Evolutionary conservation across 768 basidiomycete species (phyloP).

Genomic region (Hemileccinum impolitum): DNA sequence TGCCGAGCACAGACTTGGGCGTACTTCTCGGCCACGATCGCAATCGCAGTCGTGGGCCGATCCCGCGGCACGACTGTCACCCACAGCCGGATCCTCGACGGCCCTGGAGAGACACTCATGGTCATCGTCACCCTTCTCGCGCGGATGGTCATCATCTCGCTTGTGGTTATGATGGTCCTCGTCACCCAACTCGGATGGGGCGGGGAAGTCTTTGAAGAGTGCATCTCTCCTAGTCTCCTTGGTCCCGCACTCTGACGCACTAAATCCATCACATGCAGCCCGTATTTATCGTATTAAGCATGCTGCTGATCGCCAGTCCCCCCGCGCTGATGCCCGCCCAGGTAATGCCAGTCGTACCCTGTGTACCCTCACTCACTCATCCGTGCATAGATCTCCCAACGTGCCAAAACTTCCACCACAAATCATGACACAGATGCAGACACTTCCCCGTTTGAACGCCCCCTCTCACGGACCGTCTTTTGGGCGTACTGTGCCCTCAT

Average conservation of each 20-base stretch:
- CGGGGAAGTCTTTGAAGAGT: constrained; percentile 67
- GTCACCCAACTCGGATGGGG: constrained; percentile 48
- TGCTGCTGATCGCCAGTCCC: constrained; percentile 78
- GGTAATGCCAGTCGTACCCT: constrained; percentile 31
- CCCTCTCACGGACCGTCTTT: constrained; percentile 89
- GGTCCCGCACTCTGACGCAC: too few relatives aligned
- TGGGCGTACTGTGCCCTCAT: constrained; percentile 90
- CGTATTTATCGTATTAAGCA: constrained; percentile 86
- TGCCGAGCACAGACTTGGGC: neutral
- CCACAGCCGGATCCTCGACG: neutral
- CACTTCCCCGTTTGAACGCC: constrained; percentile 65
- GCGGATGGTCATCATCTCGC: constrained; percentile 84
- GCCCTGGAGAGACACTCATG: constrained; percentile 74
- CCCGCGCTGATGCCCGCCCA: constrained; percentile 73
- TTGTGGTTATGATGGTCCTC: constrained; percentile 63
- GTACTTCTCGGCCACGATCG: neutral
- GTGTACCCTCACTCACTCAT: neutral
- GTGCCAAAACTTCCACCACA: neutral
- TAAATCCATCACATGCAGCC: constrained; percentile 40
- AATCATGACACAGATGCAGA: neutral
- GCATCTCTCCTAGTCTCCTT: constrained; percentile 29
- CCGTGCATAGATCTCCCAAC: constrained; percentile 20
- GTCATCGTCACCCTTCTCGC: constrained; percentile 79
- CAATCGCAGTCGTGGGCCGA: neutral
- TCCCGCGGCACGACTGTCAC: neutral